phyloP scores from a whole-genome alignment of 2,329 filamentous ascomycete genomes.

The Penicillium brasilianum region DNA sequence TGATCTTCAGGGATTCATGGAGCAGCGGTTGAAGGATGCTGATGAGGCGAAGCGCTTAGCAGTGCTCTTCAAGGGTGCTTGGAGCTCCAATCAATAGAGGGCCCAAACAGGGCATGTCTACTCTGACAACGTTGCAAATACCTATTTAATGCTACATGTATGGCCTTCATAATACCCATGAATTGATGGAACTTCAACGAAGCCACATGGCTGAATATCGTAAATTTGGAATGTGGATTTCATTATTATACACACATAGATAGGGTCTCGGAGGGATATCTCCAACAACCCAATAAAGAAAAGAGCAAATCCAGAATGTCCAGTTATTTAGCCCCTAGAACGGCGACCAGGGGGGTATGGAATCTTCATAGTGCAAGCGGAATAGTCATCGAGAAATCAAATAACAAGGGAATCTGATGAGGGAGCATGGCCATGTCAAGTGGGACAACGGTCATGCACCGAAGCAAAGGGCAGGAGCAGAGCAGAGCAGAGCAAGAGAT shows the following conservation, averaged over 20 bases:
- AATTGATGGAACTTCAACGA: not conserved
- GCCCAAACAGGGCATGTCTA: not conserved
- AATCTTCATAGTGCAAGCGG: slow-evolving; percentile 4
- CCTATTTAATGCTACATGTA: not conserved
- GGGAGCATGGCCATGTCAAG: slow-evolving; percentile 7
- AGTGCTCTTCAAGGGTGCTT: slow-evolving; percentile 71
- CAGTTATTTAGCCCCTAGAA: slow-evolving; percentile 1
- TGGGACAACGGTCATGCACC: slow-evolving; percentile 16
- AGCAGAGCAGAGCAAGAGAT: slow-evolving; percentile 8
- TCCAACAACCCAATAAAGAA: not conserved
- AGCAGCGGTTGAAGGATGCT: slow-evolving; percentile 76
- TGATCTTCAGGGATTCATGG: slow-evolving; percentile 80
- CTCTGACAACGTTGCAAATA: not conserved
- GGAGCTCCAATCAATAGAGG: slow-evolving; percentile 45
- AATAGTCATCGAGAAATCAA: slow-evolving; percentile 2
- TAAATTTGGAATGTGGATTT: slow-evolving; percentile 19
- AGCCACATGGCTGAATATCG: not conserved
- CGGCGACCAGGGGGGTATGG: slow-evolving; percentile 3
- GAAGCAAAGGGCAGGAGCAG: slow-evolving; percentile 11
- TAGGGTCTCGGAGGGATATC: slow-evolving; percentile 1
- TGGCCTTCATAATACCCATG: not conserved
- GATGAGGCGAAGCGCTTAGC: slow-evolving; percentile 67
- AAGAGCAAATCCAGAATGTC: slow-evolving; percentile 6
- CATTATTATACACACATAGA: slow-evolving; percentile 28
- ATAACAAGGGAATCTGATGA: slow-evolving; percentile 1